These are phyloP conservation scores for Penicillium sp. DNA, from an alignment of 2,329 filamentous ascomycete species.

Conservation along the genomic window DNA sequence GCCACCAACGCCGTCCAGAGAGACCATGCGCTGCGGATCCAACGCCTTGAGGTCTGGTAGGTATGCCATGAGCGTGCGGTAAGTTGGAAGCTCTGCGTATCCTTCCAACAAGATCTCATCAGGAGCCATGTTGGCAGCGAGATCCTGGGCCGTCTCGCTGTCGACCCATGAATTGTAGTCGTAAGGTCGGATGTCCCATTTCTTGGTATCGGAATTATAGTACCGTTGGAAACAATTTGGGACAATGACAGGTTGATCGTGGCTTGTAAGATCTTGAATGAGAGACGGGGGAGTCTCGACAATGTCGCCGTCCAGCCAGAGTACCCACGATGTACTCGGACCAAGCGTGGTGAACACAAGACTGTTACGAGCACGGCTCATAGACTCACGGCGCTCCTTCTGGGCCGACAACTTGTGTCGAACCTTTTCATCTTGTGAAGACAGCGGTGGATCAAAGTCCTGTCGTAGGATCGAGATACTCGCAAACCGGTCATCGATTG, in stretches of 20 bases:
- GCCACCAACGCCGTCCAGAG: constrained; percentile 87
- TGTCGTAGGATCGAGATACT: constrained; percentile 91
- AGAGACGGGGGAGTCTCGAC: constrained; percentile 77
- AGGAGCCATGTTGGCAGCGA: constrained; percentile 73
- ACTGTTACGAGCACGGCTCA: constrained; percentile 90
- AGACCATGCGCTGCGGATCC: constrained; percentile 59
- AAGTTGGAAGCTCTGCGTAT: constrained; percentile 88
- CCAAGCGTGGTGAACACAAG: constrained; percentile 92
- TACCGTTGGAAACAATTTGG: constrained; percentile 94
- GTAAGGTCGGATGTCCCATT: constrained; percentile 73
- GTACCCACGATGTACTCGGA: constrained; percentile 85
- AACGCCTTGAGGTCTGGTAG: constrained; percentile 54
- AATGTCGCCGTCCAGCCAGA: constrained; percentile 92
- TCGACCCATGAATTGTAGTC: constrained; percentile 99
- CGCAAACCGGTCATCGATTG: constrained; percentile 76
- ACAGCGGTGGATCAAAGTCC: constrained; percentile 78
- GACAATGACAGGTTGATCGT: constrained; percentile 85
- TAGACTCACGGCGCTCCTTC: constrained; percentile 75
- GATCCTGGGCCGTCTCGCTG: constrained; percentile 67
- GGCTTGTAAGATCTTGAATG: constrained; percentile 83
- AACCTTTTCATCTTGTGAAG: constrained; percentile 77
- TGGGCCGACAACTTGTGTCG: constrained; percentile 89
- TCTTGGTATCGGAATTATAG: constrained; percentile 64
- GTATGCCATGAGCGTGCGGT: constrained; percentile 84
- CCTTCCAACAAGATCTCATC: constrained; percentile 93